Evolutionary conservation across 768 basidiomycete species (phyloP).

Genomic region (Punctularia strigosozonata): DNA sequence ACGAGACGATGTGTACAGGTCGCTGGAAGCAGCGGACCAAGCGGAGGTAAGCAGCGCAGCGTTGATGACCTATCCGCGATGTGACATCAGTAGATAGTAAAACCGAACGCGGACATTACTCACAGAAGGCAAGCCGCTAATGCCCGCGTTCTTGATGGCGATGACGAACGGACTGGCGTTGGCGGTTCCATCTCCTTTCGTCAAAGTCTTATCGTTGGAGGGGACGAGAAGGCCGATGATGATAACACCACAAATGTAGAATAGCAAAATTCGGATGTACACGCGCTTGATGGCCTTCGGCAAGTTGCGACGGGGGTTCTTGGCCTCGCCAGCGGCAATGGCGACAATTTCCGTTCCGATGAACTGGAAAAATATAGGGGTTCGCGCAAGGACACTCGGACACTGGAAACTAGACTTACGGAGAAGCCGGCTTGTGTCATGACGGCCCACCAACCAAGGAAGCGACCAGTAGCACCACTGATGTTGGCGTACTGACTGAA

Average conservation of each 20-base stretch:
- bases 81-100: too few species aligned
- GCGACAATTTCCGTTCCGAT: slow-evolving; percentile 95
- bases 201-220: slow-evolving; percentile 46
- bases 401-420: slow-evolving; percentile 79
- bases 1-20: slow-evolving; percentile 82
- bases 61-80: slow-evolving; percentile 67
- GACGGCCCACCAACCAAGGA: slow-evolving; percentile 62
- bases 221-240: slow-evolving; percentile 81
- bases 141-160: slow-evolving; percentile 79
- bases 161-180: slow-evolving; percentile 86
- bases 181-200: slow-evolving; percentile 43
- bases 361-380: too few species aligned
- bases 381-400: too few species aligned
- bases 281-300: slow-evolving; percentile 50
- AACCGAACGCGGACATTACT: slow-evolving; percentile 16
- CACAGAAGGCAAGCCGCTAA: slow-evolving; percentile 72
- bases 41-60: slow-evolving; percentile 79
- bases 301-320: slow-evolving; percentile 67
- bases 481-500: slow-evolving; percentile 66
- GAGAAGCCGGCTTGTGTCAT: slow-evolving; percentile 88
- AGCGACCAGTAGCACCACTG: slow-evolving; percentile 58
- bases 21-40: slow-evolving; percentile 86
- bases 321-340: slow-evolving; percentile 86
- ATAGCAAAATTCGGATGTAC: slow-evolving; percentile 73
- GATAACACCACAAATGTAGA: slow-evolving; percentile 44